These are phyloP conservation scores for Chiua virens DNA, from an alignment of 768 basidiomycete species.

Conservation along the genomic window DNA sequence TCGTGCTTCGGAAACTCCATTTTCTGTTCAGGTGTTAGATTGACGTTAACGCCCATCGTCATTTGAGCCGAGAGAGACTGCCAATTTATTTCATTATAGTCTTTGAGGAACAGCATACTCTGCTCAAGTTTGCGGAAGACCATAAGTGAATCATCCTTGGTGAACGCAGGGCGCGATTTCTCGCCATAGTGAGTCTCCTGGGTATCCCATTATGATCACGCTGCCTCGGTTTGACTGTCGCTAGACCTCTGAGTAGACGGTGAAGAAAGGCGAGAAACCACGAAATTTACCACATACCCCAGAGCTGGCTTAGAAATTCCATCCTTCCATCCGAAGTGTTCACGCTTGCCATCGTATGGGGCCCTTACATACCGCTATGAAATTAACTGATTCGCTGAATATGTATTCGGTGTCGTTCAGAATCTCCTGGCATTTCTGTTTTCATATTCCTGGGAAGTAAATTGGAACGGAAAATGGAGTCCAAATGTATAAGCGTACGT, in stretches of 20 bases:
- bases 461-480: too few species aligned
- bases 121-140: conserved; percentile 52
- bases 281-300: conserved; percentile 29
- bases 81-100: conserved; percentile 45
- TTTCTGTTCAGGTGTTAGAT: conserved; percentile 20
- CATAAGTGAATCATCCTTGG: conserved; percentile 51
- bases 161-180: conserved; percentile 40
- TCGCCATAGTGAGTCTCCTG: conserved; percentile 36
- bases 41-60: conserved; percentile 1
- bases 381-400: too few species aligned
- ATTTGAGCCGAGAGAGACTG: conserved; percentile 25
- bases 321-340: conserved; percentile 58
- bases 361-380: too few species aligned
- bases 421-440: too few species aligned
- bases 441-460: too few species aligned
- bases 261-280: conserved; percentile 35
- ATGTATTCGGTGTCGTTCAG: too few species aligned
- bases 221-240: conserved; percentile 37
- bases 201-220: conserved; percentile 43
- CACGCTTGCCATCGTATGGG: conserved; percentile 28
- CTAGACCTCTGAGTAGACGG: conserved; percentile 9
- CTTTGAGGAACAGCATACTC: conserved; percentile 41
- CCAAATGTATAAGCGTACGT: too few species aligned
- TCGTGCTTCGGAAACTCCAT: conserved; percentile 32
- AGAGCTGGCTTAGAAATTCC: conserved; percentile 51